Evolutionary conservation across 2,329 filamentous ascomycete species (phyloP).

Genomic region (Pestalotiopsis fici): DNA sequence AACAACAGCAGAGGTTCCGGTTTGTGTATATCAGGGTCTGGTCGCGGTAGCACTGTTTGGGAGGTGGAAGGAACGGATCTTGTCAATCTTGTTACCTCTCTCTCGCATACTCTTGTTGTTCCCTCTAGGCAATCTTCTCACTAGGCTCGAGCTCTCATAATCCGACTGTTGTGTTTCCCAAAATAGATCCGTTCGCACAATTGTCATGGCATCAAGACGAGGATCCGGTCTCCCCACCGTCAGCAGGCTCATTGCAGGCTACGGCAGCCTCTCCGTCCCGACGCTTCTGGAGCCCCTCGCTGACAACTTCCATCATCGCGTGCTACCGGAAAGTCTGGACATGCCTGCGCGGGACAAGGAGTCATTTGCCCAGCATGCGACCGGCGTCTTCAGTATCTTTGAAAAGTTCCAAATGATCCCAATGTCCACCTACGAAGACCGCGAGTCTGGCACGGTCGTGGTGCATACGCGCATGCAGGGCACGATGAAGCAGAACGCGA

Average conservation of each 20-base stretch:
- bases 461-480: conserved; percentile 38
- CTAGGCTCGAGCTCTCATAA: too few species aligned
- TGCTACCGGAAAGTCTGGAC: conserved; percentile 38
- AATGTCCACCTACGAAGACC: conserved; percentile 31
- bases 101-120: neutral
- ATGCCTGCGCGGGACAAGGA: conserved; percentile 35
- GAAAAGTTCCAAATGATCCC: conserved; percentile 39
- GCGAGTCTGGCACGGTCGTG: conserved; percentile 32
- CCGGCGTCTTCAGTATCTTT: conserved; percentile 41
- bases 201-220: conserved; percentile 1
- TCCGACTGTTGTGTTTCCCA: too few species aligned
- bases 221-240: conserved; percentile 15
- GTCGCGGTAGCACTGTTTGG: neutral
- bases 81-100: neutral
- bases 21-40: neutral
- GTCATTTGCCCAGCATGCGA: conserved; percentile 38
- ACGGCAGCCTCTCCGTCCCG: conserved; percentile 37
- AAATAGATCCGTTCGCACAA: neutral
- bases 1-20: neutral
- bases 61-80: neutral
- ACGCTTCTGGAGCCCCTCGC: conserved; percentile 36
- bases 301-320: conserved; percentile 37
- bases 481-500: conserved; percentile 19
- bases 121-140: too few species aligned
- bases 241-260: conserved; percentile 34